Evolutionary conservation across 768 basidiomycete genomes (phyloP).

Genomic region (Crassisporium funariophilum): DNA sequence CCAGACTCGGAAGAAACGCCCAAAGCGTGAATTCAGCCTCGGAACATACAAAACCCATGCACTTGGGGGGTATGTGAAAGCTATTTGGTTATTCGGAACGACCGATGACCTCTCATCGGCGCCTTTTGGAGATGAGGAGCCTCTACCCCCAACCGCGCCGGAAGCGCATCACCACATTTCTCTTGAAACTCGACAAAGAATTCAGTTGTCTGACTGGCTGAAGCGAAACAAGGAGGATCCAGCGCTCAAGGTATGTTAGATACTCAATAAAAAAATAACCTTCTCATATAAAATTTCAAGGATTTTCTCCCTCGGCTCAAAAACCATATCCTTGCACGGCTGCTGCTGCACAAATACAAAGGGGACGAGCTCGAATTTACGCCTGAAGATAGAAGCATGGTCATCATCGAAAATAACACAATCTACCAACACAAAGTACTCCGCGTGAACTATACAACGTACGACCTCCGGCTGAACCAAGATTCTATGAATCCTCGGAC

Average conservation of each 20-base stretch:
- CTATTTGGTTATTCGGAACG: constrained; percentile 15
- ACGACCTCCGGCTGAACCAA: constrained; percentile 41
- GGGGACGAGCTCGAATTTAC: constrained; percentile 24
- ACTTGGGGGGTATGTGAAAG: constrained; percentile 11
- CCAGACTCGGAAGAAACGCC: not conserved
- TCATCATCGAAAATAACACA: constrained; percentile 23
- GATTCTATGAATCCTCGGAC: constrained; percentile 42
- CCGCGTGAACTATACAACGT: constrained; percentile 44
- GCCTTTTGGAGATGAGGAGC: constrained; percentile 7
- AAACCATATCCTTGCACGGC: constrained; percentile 29
- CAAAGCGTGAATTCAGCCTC: constrained; percentile 13
- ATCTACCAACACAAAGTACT: constrained; percentile 34
- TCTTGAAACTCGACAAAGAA: constrained; percentile 3
- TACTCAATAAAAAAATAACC: not conserved
- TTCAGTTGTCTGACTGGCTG: constrained; percentile 16
- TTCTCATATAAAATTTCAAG: constrained; percentile 13
- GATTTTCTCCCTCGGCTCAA: constrained; percentile 29
- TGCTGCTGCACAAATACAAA: constrained; percentile 19
- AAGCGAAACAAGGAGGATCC: constrained; percentile 24
- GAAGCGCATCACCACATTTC: constrained; percentile 20
- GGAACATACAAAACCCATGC: constrained; percentile 21
- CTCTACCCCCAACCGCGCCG: constrained; percentile 6
- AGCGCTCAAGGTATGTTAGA: constrained; percentile 26
- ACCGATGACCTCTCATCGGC: constrained; percentile 18
- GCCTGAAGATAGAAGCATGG: constrained; percentile 16